phyloP scores from a whole-genome alignment of 202 grass and related monocot genomes.

The Panicum hallii region DNA sequence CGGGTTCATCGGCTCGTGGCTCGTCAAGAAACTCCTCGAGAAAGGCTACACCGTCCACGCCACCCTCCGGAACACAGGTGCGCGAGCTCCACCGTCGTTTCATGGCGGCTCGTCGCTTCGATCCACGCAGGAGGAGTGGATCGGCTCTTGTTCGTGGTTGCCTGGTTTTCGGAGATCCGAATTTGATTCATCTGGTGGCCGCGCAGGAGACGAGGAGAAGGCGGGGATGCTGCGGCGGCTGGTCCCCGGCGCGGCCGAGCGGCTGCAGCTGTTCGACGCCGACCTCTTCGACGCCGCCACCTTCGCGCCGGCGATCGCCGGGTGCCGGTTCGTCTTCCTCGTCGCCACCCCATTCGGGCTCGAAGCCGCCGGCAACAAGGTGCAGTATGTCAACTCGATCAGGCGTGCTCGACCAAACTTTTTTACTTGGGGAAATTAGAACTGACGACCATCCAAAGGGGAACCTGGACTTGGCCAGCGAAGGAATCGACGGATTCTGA shows the following conservation, averaged over 20 bases:
- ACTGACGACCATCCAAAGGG: background rate
- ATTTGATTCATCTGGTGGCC: background rate
- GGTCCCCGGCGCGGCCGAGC: conserved; percentile 45
- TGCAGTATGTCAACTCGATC: background rate
- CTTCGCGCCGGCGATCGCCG: conserved; percentile 66
- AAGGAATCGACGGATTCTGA: background rate
- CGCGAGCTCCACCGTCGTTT: background rate
- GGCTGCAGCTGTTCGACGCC: conserved; percentile 64
- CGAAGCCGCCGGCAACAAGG: conserved; percentile 46
- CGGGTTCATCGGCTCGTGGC: conserved; percentile 71
- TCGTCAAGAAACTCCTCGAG: conserved; percentile 69
- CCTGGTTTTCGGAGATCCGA: background rate
- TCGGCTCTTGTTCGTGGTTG: background rate
- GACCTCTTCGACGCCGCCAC: conserved; percentile 60
- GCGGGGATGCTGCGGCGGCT: conserved; percentile 50
- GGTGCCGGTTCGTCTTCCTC: conserved; percentile 73
- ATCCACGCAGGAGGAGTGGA: background rate
- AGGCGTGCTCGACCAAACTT: background rate
- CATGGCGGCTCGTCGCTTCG: background rate
- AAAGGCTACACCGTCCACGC: conserved; percentile 64
- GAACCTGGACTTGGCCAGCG: background rate
- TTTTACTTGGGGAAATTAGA: background rate
- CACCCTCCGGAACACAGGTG: conserved; percentile 64
- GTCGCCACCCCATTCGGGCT: conserved; percentile 57
- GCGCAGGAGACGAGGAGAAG: conserved; percentile 66